Percentiles rank a stretch among this genome's conserved stretches.
These are phyloP conservation scores for Penicillium sp. DNA, from an alignment of 2,329 filamentous ascomycete species.

Conservation along the genomic window DNA sequence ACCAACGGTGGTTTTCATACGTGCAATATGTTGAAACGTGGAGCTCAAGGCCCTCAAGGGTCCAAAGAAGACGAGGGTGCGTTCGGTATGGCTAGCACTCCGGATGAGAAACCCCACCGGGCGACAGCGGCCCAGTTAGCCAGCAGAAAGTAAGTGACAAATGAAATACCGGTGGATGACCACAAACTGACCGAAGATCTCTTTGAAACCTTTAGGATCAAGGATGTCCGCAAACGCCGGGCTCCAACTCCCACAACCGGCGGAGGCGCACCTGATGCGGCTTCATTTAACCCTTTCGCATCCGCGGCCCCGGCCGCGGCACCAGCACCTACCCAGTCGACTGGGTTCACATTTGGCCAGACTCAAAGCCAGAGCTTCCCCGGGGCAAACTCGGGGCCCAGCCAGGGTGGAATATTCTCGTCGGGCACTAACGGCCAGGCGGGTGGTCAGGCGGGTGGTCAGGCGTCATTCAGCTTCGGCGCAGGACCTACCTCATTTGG, in stretches of 20 bases:
- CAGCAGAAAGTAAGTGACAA: constrained; percentile 53
- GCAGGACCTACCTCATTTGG: constrained; percentile 7
- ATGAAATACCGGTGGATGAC: not conserved
- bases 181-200: constrained; percentile 7
- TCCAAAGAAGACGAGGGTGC: constrained; percentile 34
- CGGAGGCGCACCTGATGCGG: constrained; percentile 6
- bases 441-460: constrained; percentile 8
- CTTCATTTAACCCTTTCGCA: constrained; percentile 9
- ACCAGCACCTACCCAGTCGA: constrained; percentile 14
- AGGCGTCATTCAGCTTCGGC: constrained; percentile 20
- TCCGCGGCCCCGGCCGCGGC: constrained; percentile 15
- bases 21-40: constrained; percentile 42
- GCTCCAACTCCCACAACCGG: constrained; percentile 19
- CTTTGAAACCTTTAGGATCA: constrained; percentile 27
- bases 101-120: constrained; percentile 49
- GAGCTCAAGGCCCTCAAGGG: constrained; percentile 38
- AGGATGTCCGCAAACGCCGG: constrained; percentile 25
- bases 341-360: constrained; percentile 23
- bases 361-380: constrained; percentile 27
- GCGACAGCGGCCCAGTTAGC: constrained; percentile 58
- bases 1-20: constrained; percentile 1
- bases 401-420: constrained; percentile 21
- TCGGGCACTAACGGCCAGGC: constrained; percentile 16
- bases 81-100: constrained; percentile 39
- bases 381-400: constrained; percentile 17